Percentiles rank a stretch among this genome's conserved stretches.
These are phyloP conservation scores for Candida taoyuanica DNA, from an alignment of 805 yeast species.

Conservation along the genomic window DNA sequence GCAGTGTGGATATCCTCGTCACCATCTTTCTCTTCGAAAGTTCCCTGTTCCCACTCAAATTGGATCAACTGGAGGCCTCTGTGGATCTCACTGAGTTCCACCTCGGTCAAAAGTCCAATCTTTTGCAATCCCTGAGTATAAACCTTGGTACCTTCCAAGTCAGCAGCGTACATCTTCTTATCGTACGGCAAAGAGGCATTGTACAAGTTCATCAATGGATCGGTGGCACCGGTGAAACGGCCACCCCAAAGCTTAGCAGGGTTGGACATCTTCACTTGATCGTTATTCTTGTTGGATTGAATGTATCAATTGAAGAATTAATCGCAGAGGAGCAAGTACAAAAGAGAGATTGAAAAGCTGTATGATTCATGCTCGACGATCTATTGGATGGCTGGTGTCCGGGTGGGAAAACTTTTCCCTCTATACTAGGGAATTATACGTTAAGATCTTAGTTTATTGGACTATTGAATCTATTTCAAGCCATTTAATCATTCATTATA, in stretches of 20 bases:
- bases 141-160: slow-evolving; percentile 88
- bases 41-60: slow-evolving; percentile 73
- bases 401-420: too few species aligned
- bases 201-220: slow-evolving; percentile 95
- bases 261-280: slow-evolving; percentile 21
- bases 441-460: too few species aligned
- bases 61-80: slow-evolving; percentile 68
- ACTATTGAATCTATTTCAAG: too few species aligned
- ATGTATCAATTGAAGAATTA: too few species aligned
- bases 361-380: too few species aligned
- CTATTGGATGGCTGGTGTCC: too few species aligned
- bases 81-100: slow-evolving; percentile 79
- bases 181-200: slow-evolving; percentile 97
- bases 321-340: too few species aligned
- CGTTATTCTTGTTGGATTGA: too few species aligned
- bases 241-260: slow-evolving; percentile 91
- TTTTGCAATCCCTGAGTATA: slow-evolving; percentile 85
- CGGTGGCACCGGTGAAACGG: slow-evolving; percentile 94
- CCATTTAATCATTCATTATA: too few species aligned
- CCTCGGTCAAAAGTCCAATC: slow-evolving; percentile 64
- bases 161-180: slow-evolving; percentile 90
- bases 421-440: too few species aligned
- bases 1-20: slow-evolving; percentile 99
- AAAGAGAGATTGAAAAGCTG: too few species aligned
- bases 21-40: slow-evolving; percentile 72